Conservation (phyloP, 2,329 filamentous ascomycete genomes). For the Diaporthe sp. region DNA sequence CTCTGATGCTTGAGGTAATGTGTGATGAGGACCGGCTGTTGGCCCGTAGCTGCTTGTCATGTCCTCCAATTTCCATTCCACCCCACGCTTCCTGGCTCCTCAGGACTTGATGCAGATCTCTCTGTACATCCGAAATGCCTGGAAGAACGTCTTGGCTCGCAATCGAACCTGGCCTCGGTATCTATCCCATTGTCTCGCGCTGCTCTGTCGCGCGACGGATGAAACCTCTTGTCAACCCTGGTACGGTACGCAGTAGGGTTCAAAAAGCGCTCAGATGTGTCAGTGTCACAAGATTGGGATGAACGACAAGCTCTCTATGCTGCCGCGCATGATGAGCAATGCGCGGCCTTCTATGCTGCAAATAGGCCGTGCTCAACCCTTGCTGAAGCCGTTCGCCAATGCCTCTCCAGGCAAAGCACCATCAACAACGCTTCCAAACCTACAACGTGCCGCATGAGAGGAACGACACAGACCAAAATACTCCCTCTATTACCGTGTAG, state of each 20-base stretch:
- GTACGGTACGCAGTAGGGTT: not conserved
- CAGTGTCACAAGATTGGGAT: constrained; percentile 16
- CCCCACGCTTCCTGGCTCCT: not conserved
- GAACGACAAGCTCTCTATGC: constrained; percentile 13
- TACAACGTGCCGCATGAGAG: not conserved
- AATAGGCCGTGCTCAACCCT: not conserved
- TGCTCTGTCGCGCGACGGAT: not conserved
- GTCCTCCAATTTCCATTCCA: constrained; percentile 31
- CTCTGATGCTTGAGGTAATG: constrained; percentile 16
- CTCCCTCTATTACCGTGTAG: not conserved
- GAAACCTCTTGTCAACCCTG: not conserved
- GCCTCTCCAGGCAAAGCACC: not conserved
- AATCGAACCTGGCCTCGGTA: not conserved
- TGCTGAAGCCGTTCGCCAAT: not conserved
- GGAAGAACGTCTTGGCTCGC: not conserved
- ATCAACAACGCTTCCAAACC: not conserved
- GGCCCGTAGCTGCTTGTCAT: constrained; percentile 17
- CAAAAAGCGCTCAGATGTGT: constrained; percentile 2
- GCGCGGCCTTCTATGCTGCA: not conserved
- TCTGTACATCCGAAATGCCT: not conserved
- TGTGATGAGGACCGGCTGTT: constrained; percentile 19
- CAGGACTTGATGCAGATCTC: constrained; percentile 2
- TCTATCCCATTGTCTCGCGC: not conserved
- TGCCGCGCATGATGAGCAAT: not conserved
- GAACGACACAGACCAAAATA: not conserved